These are phyloP conservation scores for Phytopythium oedochilum DNA, from an alignment of 352 stramenopile genomes.

Conservation along the genomic window DNA sequence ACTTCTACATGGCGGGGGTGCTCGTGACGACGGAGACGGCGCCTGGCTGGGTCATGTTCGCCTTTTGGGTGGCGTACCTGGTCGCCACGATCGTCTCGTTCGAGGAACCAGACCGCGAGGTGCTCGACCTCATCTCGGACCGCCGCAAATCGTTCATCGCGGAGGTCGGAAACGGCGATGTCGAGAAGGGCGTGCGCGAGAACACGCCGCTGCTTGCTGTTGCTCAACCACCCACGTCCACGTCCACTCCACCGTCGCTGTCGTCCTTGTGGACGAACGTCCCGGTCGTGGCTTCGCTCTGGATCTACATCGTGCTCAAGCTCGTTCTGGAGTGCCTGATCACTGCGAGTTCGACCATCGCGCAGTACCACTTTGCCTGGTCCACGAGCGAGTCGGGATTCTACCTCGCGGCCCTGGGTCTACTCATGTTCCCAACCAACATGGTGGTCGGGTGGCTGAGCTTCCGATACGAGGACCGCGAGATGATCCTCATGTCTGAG, in stretches of 20 bases:
- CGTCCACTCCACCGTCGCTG: slow-evolving; percentile 20
- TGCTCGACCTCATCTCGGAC: slow-evolving; percentile 42
- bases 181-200: slow-evolving; percentile 24
- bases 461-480: slow-evolving; percentile 88
- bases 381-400: slow-evolving; percentile 75
- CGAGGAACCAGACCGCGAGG: slow-evolving; percentile 53
- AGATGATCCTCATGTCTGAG: slow-evolving; percentile 88
- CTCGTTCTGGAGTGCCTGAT: slow-evolving; percentile 88
- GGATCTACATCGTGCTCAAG: slow-evolving; percentile 93
- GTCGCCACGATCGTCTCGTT: slow-evolving; percentile 53
- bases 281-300: slow-evolving; percentile 65
- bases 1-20: slow-evolving; percentile 56
- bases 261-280: slow-evolving; percentile 72
- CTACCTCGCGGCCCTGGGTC: slow-evolving; percentile 84
- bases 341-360: slow-evolving; percentile 76
- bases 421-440: slow-evolving; percentile 93
- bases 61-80: slow-evolving; percentile 62
- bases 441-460: slow-evolving; percentile 87
- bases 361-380: slow-evolving; percentile 91
- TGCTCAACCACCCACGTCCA: slow-evolving; percentile 8
- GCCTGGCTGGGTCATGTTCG: slow-evolving; percentile 90
- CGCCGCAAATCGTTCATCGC: slow-evolving; percentile 30
- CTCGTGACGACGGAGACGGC: slow-evolving; percentile 85
- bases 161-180: slow-evolving; percentile 23
- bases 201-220: slow-evolving; percentile 33